Conservation (phyloP, 1,139 yeast species). For the Chernovozyma aurita region DNA sequence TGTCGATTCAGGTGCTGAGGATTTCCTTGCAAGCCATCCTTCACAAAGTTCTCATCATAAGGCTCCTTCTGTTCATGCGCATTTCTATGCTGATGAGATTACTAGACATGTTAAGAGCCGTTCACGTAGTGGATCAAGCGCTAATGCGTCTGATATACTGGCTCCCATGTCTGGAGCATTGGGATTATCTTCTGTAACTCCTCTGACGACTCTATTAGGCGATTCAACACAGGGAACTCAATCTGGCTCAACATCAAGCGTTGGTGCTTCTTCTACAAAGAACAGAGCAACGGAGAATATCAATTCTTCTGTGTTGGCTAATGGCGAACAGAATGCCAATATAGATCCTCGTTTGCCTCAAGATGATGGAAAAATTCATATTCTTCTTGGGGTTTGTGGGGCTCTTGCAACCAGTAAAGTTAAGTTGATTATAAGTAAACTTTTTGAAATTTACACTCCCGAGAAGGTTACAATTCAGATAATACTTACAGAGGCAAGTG, state of each 20-base stretch:
- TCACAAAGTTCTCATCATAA: conserved; percentile 41
- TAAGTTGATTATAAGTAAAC: conserved; percentile 65
- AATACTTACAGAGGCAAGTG: conserved; percentile 78
- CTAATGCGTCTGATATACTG: conserved; percentile 15
- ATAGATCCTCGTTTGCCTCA: conserved; percentile 80
- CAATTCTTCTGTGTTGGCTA: conserved; percentile 3
- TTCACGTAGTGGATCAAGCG: conserved; percentile 40
- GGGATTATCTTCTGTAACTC: background rate
- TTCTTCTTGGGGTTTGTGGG: conserved; percentile 87
- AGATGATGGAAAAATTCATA: conserved; percentile 87
- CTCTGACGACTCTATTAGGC: conserved; percentile 4
- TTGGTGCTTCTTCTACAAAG: background rate
- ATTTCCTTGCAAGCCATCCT: conserved; percentile 30
- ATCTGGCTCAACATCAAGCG: background rate
- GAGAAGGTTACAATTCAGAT: conserved; percentile 76
- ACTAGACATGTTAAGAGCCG: conserved; percentile 46
- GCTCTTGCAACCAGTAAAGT: conserved; percentile 77
- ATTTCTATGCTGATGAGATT: conserved; percentile 71
- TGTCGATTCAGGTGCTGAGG: conserved; percentile 7
- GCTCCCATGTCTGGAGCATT: conserved; percentile 4
- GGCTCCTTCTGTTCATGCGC: conserved; percentile 71
- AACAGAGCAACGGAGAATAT: background rate
- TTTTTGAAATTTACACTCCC: conserved; percentile 74
- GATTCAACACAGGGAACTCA: conserved; percentile 4
- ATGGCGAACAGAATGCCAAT: conserved; percentile 48